Evolutionary conservation across 192 early-diverging fungal genomes (phyloP).

Genomic region (Rhizophlyctis rosea): DNA sequence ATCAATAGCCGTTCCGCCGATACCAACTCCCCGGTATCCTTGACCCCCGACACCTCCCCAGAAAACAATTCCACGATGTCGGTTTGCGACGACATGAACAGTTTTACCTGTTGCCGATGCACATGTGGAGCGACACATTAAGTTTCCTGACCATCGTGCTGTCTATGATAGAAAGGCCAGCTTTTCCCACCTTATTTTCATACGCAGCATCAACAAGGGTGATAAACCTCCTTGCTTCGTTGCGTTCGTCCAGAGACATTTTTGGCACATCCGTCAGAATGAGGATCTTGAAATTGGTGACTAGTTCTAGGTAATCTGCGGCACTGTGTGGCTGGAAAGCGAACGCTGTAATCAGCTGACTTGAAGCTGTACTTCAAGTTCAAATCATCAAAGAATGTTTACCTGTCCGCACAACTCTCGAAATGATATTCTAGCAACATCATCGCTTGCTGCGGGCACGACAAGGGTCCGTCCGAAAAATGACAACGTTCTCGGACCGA

Average conservation of each 20-base stretch:
- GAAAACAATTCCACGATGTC: conserved; percentile 69
- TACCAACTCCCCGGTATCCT: conserved; percentile 26
- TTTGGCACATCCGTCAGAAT: conserved; percentile 45
- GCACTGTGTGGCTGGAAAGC: conserved; percentile 48
- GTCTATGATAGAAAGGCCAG: no score
- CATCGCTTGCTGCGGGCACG: conserved; percentile 60
- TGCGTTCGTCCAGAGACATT: conserved; percentile 63
- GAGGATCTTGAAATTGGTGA: conserved; percentile 68
- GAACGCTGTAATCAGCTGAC: no score
- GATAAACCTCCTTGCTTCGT: conserved; percentile 89
- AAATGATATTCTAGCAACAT: conserved; percentile 74
- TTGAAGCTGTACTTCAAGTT: no score
- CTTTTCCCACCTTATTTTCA: conserved; percentile 68
- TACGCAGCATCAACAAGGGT: conserved; percentile 91
- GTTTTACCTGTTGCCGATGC: conserved; percentile 31
- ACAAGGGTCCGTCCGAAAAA: conserved; percentile 75
- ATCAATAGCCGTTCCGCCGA: conserved; percentile 57
- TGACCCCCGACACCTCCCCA: conserved; percentile 49
- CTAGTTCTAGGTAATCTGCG: conserved; percentile 87
- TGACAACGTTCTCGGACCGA: conserved; percentile 46
- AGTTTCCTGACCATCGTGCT: no score
- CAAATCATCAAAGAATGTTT: neutral
- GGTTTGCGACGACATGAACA: conserved; percentile 66
- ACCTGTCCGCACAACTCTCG: conserved; percentile 67
- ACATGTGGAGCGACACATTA: neutral